Evolutionary conservation across 805 yeast species (phyloP).

Genomic region (Suhomyces emberorum): DNA sequence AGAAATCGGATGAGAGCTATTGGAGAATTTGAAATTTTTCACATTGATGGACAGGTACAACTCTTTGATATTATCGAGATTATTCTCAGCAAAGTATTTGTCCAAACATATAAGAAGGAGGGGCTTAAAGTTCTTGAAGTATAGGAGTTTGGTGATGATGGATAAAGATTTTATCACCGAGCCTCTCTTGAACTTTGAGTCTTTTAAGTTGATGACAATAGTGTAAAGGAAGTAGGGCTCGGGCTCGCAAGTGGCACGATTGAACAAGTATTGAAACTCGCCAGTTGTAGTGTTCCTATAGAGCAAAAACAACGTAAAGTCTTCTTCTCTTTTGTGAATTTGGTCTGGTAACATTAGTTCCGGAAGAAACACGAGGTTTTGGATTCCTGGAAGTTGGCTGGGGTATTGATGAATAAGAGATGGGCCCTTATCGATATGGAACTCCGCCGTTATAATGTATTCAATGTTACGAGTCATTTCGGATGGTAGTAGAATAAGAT

Average conservation of each 20-base stretch:
- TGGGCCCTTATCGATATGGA: conserved; percentile 76
- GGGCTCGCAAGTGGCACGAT: conserved; percentile 29
- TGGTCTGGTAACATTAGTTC: conserved; percentile 64
- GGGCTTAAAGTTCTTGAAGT: conserved; percentile 58
- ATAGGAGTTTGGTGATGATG: conserved; percentile 51
- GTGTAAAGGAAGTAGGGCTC: conserved; percentile 54
- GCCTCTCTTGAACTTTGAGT: conserved; percentile 51
- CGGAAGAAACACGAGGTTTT: conserved; percentile 40
- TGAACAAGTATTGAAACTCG: conserved; percentile 36
- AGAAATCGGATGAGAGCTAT: conserved; percentile 16
- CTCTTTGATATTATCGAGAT: conserved; percentile 19
- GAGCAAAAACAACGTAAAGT: conserved; percentile 54
- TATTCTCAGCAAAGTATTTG: conserved; percentile 33
- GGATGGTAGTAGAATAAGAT: too few relatives aligned
- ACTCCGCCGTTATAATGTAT: conserved; percentile 68
- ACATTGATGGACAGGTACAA: conserved; percentile 32
- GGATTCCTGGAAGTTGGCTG: conserved; percentile 29
- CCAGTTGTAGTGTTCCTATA: conserved; percentile 41
- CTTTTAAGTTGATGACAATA: conserved; percentile 48
- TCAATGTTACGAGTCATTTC: conserved; percentile 41
- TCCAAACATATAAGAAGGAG: conserved; percentile 52
- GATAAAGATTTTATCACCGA: conserved; percentile 58
- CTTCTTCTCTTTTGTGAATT: conserved; percentile 54
- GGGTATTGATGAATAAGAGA: conserved; percentile 62
- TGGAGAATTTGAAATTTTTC: conserved; percentile 24